Evolutionary conservation across 495 filamentous ascomycete genomes (phyloP).

Genomic region (Margaritispora aquatica): DNA sequence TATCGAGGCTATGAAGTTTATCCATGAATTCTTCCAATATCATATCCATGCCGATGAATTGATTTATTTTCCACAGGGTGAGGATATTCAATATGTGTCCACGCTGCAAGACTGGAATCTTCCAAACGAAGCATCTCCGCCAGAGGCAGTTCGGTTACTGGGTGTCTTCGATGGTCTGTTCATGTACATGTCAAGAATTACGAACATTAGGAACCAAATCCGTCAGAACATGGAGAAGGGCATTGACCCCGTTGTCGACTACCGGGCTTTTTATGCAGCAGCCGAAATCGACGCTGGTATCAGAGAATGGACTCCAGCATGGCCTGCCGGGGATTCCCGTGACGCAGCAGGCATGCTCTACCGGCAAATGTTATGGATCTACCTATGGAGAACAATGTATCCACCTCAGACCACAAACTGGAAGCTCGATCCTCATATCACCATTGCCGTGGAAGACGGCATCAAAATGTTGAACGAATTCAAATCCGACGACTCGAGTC

Average conservation of each 20-base stretch:
- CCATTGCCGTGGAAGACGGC: constrained; percentile 69
- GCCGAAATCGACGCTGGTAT: constrained; percentile 73
- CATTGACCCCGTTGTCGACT: constrained; percentile 67
- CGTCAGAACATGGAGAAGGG: constrained; percentile 56
- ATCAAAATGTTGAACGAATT: constrained; percentile 55
- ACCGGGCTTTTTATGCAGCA: constrained; percentile 64
- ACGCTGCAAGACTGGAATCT: constrained; percentile 46
- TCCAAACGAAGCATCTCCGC: constrained; percentile 67
- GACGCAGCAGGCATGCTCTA: constrained; percentile 77
- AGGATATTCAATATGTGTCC: constrained; percentile 3
- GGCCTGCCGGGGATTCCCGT: constrained; percentile 63
- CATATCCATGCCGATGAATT: constrained; percentile 80
- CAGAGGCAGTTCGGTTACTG: constrained; percentile 64
- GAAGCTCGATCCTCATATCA: constrained; percentile 53
- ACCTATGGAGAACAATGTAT: constrained; percentile 78
- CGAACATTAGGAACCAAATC: constrained; percentile 70
- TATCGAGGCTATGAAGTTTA: constrained; percentile 67
- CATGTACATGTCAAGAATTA: constrained; percentile 73
- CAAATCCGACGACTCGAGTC: constrained; percentile 50
- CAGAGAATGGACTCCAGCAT: constrained; percentile 66
- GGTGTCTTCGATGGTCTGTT: constrained; percentile 88
- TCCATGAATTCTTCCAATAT: constrained; percentile 91
- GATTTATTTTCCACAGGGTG: constrained; percentile 43
- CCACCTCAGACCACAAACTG: constrained; percentile 40
- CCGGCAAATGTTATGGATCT: constrained; percentile 86